A percentile compares a stretch with the other conserved stretches of the same genome.
These are phyloP conservation scores for Mesembryanthemum crystallinum DNA, from an alignment of 148 eudicot species.

Conservation along the genomic window DNA sequence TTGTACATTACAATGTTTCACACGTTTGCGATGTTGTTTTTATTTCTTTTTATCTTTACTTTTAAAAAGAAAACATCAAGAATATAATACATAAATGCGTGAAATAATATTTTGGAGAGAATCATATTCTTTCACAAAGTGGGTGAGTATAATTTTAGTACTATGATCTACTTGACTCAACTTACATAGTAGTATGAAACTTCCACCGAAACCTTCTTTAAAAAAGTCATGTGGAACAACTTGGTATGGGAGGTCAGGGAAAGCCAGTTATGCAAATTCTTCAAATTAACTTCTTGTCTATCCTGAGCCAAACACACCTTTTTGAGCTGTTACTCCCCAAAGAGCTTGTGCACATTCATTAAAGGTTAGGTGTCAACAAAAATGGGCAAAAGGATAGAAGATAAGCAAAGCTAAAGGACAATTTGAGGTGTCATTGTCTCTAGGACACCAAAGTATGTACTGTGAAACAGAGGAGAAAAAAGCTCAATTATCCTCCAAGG, in stretches of 20 bases:
- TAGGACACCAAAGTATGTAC: slow-evolving; percentile 19
- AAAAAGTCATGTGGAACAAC: slow-evolving; percentile 14
- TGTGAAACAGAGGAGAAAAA: background rate
- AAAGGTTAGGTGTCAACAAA: slow-evolving; percentile 15
- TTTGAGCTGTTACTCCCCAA: slow-evolving; percentile 16
- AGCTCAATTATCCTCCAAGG: slow-evolving; percentile 8
- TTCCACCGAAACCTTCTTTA: background rate
- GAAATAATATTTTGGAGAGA: no score
- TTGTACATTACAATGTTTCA: no score
- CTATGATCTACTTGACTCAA: no score
- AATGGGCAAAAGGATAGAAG: slow-evolving; percentile 24
- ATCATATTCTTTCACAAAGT: no score
- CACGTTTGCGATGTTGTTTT: no score
- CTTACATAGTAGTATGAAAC: no score
- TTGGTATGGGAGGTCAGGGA: slow-evolving; percentile 20
- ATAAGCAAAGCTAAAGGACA: slow-evolving; percentile 18
- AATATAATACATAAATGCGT: no score
- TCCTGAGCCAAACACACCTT: slow-evolving; percentile 24
- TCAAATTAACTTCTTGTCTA: slow-evolving; percentile 21
- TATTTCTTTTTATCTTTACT: no score
- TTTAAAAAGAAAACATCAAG: no score
- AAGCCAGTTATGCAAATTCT: slow-evolving; percentile 15
- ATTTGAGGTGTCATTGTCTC: slow-evolving; percentile 33
- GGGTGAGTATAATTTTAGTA: no score
- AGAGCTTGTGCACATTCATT: slow-evolving; percentile 18